These are phyloP conservation scores for Aspergillus neotritici DNA, from an alignment of 2,329 filamentous ascomycete genomes.

Conservation along the genomic window DNA sequence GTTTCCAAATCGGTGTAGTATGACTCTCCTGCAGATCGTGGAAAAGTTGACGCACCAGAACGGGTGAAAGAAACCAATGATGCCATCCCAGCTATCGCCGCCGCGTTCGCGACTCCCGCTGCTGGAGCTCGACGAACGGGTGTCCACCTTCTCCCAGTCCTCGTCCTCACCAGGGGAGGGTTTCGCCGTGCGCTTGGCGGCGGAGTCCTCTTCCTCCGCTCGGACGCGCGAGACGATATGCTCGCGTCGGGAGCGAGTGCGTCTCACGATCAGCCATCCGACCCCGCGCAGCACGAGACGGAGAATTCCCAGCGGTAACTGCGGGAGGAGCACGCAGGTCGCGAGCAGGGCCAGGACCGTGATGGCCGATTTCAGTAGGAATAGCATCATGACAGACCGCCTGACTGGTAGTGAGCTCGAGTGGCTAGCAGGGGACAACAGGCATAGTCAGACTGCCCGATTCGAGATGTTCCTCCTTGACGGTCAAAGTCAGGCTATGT, in stretches of 20 bases:
- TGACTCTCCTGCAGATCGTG: neutral
- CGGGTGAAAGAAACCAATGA: constrained; percentile 95
- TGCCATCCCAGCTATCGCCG: constrained; percentile 67
- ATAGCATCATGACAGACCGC: constrained; percentile 24
- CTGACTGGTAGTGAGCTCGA: neutral
- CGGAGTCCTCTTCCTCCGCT: constrained; percentile 38
- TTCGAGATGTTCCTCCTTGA: neutral
- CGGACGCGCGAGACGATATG: constrained; percentile 48
- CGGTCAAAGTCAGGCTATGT: too few species aligned
- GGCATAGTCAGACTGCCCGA: constrained; percentile 14
- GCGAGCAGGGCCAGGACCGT: constrained; percentile 29
- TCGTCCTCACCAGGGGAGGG: constrained; percentile 47
- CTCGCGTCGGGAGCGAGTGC: constrained; percentile 57
- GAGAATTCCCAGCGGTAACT: constrained; percentile 29
- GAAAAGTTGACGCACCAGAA: constrained; percentile 64
- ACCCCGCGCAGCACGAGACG: constrained; percentile 38
- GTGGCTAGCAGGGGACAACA: neutral
- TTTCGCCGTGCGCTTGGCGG: constrained; percentile 20
- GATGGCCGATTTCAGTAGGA: constrained; percentile 28
- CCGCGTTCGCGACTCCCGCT: constrained; percentile 40
- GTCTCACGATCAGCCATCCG: constrained; percentile 59
- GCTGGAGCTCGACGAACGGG: constrained; percentile 40
- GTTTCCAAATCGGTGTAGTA: neutral
- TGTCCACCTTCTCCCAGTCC: constrained; percentile 66
- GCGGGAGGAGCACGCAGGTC: constrained; percentile 31